These are phyloP conservation scores for Moesziomyces parantarcticus DNA, from an alignment of 1,284 basidiomycete genomes.

Conservation along the genomic window DNA sequence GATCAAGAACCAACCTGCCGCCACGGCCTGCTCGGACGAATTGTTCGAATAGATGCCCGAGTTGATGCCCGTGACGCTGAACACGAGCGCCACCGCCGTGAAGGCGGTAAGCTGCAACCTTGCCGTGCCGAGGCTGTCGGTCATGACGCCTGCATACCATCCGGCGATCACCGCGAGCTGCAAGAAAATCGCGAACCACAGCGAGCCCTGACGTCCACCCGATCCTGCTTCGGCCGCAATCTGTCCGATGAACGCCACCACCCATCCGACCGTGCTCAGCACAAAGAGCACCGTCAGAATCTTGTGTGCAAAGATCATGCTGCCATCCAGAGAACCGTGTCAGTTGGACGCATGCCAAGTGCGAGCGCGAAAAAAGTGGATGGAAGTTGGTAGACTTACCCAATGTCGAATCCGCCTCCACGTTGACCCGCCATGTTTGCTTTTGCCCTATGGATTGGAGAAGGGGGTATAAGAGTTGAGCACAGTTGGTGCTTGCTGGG, in stretches of 20 bases:
- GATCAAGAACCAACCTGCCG: constrained; percentile 92
- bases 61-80: constrained; percentile 83
- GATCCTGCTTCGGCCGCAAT: constrained; percentile 55
- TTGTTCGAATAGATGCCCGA: constrained; percentile 60
- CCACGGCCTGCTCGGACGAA: constrained; percentile 73
- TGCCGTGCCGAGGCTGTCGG: constrained; percentile 83
- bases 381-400: constrained; percentile 28
- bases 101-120: constrained; percentile 87
- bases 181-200: constrained; percentile 92
- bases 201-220: constrained; percentile 73
- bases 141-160: constrained; percentile 82
- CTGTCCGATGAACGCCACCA: constrained; percentile 87
- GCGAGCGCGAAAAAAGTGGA: too few species aligned
- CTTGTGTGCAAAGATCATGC: constrained; percentile 85
- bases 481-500: too few species aligned
- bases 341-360: too few species aligned
- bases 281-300: constrained; percentile 87
- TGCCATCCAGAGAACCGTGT: constrained; percentile 7
- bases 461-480: too few species aligned
- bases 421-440: constrained; percentile 50
- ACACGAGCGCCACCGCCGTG: constrained; percentile 85
- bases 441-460: too few species aligned
- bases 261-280: constrained; percentile 86
- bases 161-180: constrained; percentile 83
- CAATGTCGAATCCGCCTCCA: constrained; percentile 47